A percentile compares a stretch with the other conserved stretches of the same genome.
Conservation (phyloP, 495 filamentous ascomycete genomes). For the Podospora comata region DNA sequence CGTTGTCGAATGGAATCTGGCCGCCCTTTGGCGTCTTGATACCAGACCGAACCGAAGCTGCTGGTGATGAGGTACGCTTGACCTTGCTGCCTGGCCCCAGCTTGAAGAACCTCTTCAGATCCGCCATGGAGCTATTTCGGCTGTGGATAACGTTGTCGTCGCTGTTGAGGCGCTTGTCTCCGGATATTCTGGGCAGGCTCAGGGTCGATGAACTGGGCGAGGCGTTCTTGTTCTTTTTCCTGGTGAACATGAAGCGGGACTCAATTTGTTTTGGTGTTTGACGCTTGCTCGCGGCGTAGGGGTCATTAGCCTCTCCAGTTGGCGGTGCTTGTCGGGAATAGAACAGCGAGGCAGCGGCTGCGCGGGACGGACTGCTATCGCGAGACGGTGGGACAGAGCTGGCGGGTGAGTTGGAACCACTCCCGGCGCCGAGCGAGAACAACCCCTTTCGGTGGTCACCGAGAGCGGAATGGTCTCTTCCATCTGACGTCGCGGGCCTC, state of each 20-base stretch:
- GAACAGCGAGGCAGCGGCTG: constrained; percentile 53
- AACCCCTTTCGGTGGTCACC: constrained; percentile 59
- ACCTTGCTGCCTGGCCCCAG: constrained; percentile 59
- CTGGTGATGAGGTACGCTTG: constrained; percentile 64
- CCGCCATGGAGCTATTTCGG: constrained; percentile 83
- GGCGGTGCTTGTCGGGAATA: constrained; percentile 72
- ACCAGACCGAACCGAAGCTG: constrained; percentile 48
- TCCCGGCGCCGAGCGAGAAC: constrained; percentile 72
- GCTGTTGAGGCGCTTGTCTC: constrained; percentile 34
- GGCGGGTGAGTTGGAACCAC: constrained; percentile 50
- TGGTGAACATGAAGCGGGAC: constrained; percentile 75
- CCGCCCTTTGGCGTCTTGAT: constrained; percentile 58
- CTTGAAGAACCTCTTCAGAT: constrained; percentile 90
- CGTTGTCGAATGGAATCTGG: constrained; percentile 87
- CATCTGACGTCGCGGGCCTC: constrained; percentile 42
- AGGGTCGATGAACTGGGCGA: constrained; percentile 46
- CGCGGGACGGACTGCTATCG: constrained; percentile 61
- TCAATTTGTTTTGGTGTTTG: constrained; percentile 72
- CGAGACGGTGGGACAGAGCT: constrained; percentile 66
- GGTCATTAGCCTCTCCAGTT: constrained; percentile 77
- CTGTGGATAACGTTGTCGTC: constrained; percentile 39
- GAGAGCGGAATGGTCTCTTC: constrained; percentile 31
- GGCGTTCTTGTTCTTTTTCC: constrained; percentile 45
- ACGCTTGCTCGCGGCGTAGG: constrained; percentile 79
- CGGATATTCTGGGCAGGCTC: constrained; percentile 37